Base-by-base conservation (phyloP, 176 grass and related monocot species). In the Oryza coarctata region DNA sequence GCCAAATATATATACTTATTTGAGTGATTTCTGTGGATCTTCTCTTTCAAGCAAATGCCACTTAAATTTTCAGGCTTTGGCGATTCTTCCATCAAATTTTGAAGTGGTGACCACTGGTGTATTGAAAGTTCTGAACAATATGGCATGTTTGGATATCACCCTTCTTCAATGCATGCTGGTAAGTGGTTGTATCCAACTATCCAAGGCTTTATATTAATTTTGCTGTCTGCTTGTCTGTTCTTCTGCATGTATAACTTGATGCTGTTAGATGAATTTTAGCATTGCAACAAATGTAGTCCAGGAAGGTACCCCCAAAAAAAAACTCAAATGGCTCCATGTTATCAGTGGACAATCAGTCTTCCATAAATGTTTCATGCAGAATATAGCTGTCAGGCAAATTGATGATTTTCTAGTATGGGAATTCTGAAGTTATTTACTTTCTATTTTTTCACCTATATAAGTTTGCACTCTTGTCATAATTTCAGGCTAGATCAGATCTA, bases 21-120 rank as follows among this genome's bases (percentile, higher is more conserved):
- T 49, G 18, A 50, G 74, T 84, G 29, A 36, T 80, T 68, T 38
- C 20, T 57, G 44, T 86, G 25, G 10, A 3, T 27, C 36, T 61
- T 58, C 79, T 82, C 10, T 89, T 86, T 63, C 62, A 63, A 67
- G 30, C 77, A 77, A 75, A 63, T 83, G 40, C 63, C 50, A 63
- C 45, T 52, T 83, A 33, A 47, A 12, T 52, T 88, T 87, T 91
- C 87, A 99, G 96, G 89, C 87, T 80, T 89, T 78, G 10, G 76
- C 82, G 17, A 86, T 99, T 74, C 96, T 99, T 85, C 96, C 96
- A 68, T 99, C 96, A 79, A 99, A 99, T 92, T 99, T 99, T 92
- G 96, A 99, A 91, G 96, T 94, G 91, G 96, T 95, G 31, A 91
- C 96, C 71, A 99, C 93, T 88, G 87, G 96, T 38, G 93, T 99